Evolutionary conservation across 2,329 filamentous ascomycete genomes (phyloP), one percentile per base, ranked within the genome.

Genomic region (Xylariales sp.): DNA sequence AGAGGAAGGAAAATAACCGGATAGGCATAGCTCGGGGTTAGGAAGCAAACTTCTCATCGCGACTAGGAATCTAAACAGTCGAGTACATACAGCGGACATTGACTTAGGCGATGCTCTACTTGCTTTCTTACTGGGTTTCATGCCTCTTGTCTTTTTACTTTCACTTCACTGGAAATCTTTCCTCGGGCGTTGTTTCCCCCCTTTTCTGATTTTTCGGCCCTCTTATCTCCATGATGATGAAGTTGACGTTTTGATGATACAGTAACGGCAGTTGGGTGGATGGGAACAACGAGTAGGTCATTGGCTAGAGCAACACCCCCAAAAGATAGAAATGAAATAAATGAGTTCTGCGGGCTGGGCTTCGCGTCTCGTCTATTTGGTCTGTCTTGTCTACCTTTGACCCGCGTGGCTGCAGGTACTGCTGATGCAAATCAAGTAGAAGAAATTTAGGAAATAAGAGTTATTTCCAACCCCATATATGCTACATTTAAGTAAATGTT

Each of bases 21-120:
- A 64, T 59, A 59, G 12, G 60, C 64, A 69, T 67, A 23, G 54
- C 32, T 54, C 46, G 63, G 67, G 63, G 59, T 69, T 66, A 9
- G n/a, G 53, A 32, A 18, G 54, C 45, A 48, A 45, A 45, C 23
- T 39, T 48, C 43, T 58, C 34, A 28, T 64, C 23, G 16, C 18
- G 28, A 64, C 50, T 52, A 55, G 55, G 28, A 63, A 54, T 50
- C 30, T 65, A 58, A 56, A 60, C 46, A 55, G 18, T 14, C n/a
- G 28, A 41, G 32, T 53, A 34, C 57, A 65, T 65, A 62, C 28
- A 57, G 41, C 9, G 46, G 48, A 49, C 50, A 46, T 48, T 18
- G 28, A 62, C 12, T 34, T 34, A 34, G 5, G 32, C 5, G 36
- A 18, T 16, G 14, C 34, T 43, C 46, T 57, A 41, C 32, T 62